Conservation (phyloP, 2,329 filamentous ascomycete genomes). For the Cryphonectria naterciae region DNA sequence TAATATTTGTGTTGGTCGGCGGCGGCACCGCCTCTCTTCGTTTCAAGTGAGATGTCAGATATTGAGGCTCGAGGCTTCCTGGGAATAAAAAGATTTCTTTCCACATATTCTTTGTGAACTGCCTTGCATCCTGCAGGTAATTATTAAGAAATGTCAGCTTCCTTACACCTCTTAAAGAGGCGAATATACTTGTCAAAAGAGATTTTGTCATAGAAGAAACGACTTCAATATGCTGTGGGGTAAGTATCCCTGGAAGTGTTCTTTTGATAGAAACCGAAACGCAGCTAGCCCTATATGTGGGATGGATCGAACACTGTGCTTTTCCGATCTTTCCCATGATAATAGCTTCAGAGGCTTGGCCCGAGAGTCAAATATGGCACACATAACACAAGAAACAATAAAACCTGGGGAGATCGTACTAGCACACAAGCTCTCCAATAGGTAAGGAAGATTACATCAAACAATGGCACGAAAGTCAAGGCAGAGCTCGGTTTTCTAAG, state of each 20-base stretch:
- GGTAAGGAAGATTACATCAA: conserved; percentile 25
- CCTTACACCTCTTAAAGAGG: not conserved
- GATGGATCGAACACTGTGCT: conserved; percentile 49
- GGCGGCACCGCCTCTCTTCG: conserved; percentile 59
- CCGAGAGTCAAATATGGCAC: conserved; percentile 44
- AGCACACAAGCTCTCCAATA: conserved; percentile 34
- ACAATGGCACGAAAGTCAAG: no score
- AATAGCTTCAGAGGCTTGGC: conserved; percentile 52
- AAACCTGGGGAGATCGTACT: conserved; percentile 30
- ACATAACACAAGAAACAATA: conserved; percentile 54
- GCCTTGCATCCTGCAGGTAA: conserved; percentile 63
- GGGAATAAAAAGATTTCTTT: conserved; percentile 50
- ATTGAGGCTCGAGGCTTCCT: conserved; percentile 42
- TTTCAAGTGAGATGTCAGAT: conserved; percentile 48
- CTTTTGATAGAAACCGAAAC: conserved; percentile 52
- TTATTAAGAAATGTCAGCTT: conserved; percentile 34
- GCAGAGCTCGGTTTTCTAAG: no score
- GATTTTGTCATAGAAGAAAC: conserved; percentile 45
- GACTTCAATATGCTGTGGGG: conserved; percentile 45
- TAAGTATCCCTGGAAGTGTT: conserved; percentile 41
- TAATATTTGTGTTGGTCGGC: conserved; percentile 58
- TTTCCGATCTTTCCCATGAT: conserved; percentile 55
- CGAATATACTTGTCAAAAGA: no score
- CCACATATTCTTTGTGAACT: conserved; percentile 67
- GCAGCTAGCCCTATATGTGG: conserved; percentile 63